Evolutionary conservation across 2,329 filamentous ascomycete species (phyloP), one percentile per base, ranked within the genome.

Genomic region (Metarhizium anisopliae): DNA sequence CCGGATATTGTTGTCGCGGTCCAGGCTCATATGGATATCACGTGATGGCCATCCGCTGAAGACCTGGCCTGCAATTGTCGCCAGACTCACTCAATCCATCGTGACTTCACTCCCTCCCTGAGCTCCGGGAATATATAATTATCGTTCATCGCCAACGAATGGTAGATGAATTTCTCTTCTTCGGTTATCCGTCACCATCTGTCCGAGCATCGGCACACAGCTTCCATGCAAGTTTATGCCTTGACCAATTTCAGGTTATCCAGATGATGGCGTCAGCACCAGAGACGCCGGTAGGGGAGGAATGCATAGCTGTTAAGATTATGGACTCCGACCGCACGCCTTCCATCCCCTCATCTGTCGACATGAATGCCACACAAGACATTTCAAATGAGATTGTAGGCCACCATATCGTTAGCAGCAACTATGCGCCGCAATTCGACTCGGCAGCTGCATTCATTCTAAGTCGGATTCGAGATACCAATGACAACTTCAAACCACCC

Each of bases 361-460:
- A 30, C 13, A 13, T 11, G 6, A 49, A 14, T 16, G 20, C 3
- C 20, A 49, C 45, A 14, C 8, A n/a, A 6, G 20, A 8, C 20
- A 49, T 7, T 8, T 8, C 45, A 16, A 13, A 6, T 11, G 13
- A 29, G 2, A 16, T n/a, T n/a, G 7, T n/a, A 29, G 50, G n/a
- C 11, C 11, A 13, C 16, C 50, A 38, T 6, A 8, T n/a, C 30
- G 32, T 16, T 14, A 20, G 25, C 45, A 20, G 25, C 18, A 40
- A 38, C 29, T 58, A 58, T n/a, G 42, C 35, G 14, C 51, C 56
- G 25, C 56, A 58, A 42, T 58, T 58, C 54, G 55, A 25, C 11
- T 42, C 53, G 6, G 30, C 54, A 25, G 35, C 29, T 25, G 30
- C 53, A 14, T 50, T 56, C 43, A 58, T 58, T 8, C 47, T 56